These are phyloP conservation scores for Phytophthora foliorum DNA, from an alignment of 352 stramenopile species.

Conservation along the genomic window DNA sequence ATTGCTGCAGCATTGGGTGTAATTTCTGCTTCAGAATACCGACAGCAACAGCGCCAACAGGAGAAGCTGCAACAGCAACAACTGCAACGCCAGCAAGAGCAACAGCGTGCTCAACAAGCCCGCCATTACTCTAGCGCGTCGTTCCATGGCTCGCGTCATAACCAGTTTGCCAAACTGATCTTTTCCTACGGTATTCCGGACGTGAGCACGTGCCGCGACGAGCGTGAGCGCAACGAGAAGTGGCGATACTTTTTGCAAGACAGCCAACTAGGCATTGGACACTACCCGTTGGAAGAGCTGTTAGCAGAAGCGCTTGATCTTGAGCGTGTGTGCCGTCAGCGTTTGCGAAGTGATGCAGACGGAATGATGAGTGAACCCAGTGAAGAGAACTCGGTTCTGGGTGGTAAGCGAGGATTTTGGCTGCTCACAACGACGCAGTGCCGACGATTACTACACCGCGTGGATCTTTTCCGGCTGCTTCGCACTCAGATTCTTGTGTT, in stretches of 20 bases:
- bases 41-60: conserved; percentile 15
- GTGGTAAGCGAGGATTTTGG: conserved; percentile 72
- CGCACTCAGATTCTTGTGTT: conserved; percentile 77
- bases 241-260: conserved; percentile 87
- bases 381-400: conserved; percentile 67
- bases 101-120: conserved; percentile 32
- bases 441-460: conserved; percentile 73
- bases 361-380: conserved; percentile 12
- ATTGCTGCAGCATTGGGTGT: conserved; percentile 19
- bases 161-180: conserved; percentile 82
- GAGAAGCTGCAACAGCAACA: conserved; percentile 28
- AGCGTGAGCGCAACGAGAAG: conserved; percentile 67
- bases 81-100: conserved; percentile 29
- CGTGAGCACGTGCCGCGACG: conserved; percentile 59
- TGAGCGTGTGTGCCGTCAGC: conserved; percentile 66
- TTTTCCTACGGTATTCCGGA: conserved; percentile 85
- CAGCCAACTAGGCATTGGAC: conserved; percentile 45
- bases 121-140: conserved; percentile 26
- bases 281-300: conserved; percentile 57
- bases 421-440: conserved; percentile 65
- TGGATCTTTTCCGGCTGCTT: conserved; percentile 84
- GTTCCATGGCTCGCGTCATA: conserved; percentile 49
- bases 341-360: conserved; percentile 25
- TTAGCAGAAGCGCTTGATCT: conserved; percentile 66
- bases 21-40: conserved; percentile 22